Conservation (phyloP, 106 monocot species). For the Apostasia shenzhenica region DNA sequence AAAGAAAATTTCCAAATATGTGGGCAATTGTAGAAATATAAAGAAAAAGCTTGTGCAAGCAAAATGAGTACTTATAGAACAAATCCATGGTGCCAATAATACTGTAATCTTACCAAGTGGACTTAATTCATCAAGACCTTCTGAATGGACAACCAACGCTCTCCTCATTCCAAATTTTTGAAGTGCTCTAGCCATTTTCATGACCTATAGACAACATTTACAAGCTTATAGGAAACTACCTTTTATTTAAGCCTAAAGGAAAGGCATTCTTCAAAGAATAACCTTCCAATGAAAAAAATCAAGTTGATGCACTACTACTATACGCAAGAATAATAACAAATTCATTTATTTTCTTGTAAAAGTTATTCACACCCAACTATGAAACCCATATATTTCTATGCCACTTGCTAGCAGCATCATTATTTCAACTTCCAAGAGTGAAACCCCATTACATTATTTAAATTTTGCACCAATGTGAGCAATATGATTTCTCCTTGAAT, state of each 20-base stretch:
- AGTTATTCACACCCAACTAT: neutral
- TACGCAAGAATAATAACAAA: too few relatives aligned
- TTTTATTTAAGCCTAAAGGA: too few relatives aligned
- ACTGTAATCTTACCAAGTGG: conserved; percentile 65
- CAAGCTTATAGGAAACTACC: too few relatives aligned
- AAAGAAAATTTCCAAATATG: neutral
- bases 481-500: too few relatives aligned
- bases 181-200: conserved; percentile 84
- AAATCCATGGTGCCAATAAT: neutral
- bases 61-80: neutral
- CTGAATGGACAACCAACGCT: conserved; percentile 89
- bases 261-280: too few relatives aligned
- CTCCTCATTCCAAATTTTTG: conserved; percentile 92
- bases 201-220: conserved; percentile 38
- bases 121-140: conserved; percentile 97
- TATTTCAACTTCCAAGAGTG: neutral
- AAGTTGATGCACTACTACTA: too few relatives aligned
- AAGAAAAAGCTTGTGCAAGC: neutral
- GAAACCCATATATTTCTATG: neutral
- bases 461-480: neutral
- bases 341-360: neutral
- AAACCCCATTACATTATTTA: neutral
- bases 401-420: neutral
- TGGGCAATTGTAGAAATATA: neutral
- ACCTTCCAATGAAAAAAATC: too few relatives aligned